Evolutionary conservation across 2,329 filamentous ascomycete genomes (phyloP).

Genomic region (Monosporascus sp.): DNA sequence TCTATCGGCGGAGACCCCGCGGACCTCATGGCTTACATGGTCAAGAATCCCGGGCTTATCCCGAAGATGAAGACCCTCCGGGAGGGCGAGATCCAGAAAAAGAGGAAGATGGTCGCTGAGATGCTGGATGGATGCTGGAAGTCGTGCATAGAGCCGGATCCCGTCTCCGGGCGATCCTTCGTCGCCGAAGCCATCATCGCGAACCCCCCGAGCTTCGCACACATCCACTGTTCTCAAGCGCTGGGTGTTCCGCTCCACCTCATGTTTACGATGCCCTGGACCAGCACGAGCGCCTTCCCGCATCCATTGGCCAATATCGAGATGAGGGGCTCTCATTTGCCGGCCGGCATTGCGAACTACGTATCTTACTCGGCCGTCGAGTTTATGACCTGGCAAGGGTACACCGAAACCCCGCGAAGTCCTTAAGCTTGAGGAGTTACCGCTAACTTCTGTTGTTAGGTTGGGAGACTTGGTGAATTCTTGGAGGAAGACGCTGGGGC

Average conservation of each 20-base stretch:
- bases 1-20: constrained; percentile 71
- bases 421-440: constrained; percentile 67
- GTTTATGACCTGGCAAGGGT: constrained; percentile 85
- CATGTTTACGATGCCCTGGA: constrained; percentile 95
- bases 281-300: constrained; percentile 72
- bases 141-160: constrained; percentile 69
- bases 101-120: constrained; percentile 57
- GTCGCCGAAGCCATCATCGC: constrained; percentile 79
- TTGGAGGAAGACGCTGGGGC: constrained; percentile 64
- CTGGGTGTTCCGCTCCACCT: constrained; percentile 71
- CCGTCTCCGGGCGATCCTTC: constrained; percentile 53
- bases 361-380: constrained; percentile 76
- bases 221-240: constrained; percentile 71
- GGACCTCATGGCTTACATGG: constrained; percentile 64
- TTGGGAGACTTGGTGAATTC: constrained; percentile 76
- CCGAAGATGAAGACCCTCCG: constrained; percentile 30
- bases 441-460: constrained; percentile 66
- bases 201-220: constrained; percentile 73
- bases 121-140: constrained; percentile 85
- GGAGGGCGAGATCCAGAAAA: constrained; percentile 31
- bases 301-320: constrained; percentile 75
- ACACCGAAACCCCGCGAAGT: constrained; percentile 47
- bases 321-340: constrained; percentile 71
- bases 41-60: constrained; percentile 34
- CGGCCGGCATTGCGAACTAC: constrained; percentile 66